These are phyloP conservation scores for Chrysanthemum seticuspe DNA, from an alignment of 129 eudicot genomes.

Conservation along the genomic window DNA sequence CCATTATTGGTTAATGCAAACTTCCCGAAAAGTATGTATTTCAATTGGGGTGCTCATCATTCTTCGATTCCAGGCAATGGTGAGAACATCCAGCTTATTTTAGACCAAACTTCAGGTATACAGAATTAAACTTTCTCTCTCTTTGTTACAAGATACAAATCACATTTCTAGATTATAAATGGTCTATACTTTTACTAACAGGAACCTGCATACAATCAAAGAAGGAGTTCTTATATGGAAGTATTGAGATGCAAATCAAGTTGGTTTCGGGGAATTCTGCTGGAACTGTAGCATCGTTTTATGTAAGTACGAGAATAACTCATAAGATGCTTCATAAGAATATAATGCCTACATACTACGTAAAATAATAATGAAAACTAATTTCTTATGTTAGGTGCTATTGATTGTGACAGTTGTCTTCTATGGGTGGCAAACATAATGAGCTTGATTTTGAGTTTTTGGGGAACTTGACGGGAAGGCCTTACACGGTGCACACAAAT, in stretches of 20 bases:
- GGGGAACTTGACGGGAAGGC: slow-evolving; percentile 64
- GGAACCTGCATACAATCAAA: slow-evolving; percentile 64
- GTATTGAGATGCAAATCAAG: slow-evolving; percentile 56
- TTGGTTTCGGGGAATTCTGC: slow-evolving; percentile 57
- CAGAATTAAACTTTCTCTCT: background rate
- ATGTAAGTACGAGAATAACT: slow-evolving; percentile 38
- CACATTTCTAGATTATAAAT: background rate
- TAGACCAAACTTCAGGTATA: slow-evolving; percentile 57
- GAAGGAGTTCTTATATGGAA: slow-evolving; percentile 51
- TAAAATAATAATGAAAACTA: background rate
- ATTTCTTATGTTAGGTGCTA: background rate
- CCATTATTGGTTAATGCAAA: slow-evolving; percentile 28
- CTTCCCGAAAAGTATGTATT: slow-evolving; percentile 33
- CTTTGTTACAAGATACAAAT: background rate
- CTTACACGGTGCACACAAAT: slow-evolving; percentile 74
- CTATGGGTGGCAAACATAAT: slow-evolving; percentile 54
- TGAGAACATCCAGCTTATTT: slow-evolving; percentile 44
- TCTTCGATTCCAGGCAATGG: slow-evolving; percentile 39
- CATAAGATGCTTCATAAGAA: background rate
- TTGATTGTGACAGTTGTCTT: slow-evolving; percentile 40
- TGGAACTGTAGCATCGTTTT: slow-evolving; percentile 66
- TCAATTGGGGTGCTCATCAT: slow-evolving; percentile 54
- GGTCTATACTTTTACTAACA: slow-evolving; percentile 12
- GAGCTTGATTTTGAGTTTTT: slow-evolving; percentile 85
- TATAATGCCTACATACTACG: background rate